Evolutionary conservation across 1,139 yeast species (phyloP).

Genomic region (Lizanozyma gosingica): DNA sequence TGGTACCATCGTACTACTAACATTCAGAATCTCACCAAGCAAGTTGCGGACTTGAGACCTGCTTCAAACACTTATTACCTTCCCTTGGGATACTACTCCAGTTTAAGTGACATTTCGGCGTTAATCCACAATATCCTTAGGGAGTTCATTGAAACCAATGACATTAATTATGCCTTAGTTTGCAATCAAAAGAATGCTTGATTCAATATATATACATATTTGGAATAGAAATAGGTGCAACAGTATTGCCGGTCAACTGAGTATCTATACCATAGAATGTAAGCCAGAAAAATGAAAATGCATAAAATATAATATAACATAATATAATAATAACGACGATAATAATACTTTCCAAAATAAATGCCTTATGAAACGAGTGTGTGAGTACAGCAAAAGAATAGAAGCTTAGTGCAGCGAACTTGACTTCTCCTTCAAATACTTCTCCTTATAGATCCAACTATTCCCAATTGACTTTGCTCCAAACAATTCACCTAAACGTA

Average conservation of each 20-base stretch:
- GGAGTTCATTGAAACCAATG: background rate
- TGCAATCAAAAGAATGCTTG: background rate
- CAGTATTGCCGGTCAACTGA: too few species aligned
- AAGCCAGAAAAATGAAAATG: too few species aligned
- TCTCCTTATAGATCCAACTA: conserved; percentile 71
- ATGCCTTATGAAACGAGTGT: too few species aligned
- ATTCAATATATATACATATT: too few species aligned
- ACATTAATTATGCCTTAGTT: background rate
- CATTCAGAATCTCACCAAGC: background rate
- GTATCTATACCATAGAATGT: too few species aligned
- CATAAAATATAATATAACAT: too few species aligned
- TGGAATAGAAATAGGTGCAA: too few species aligned
- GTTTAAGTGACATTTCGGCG: background rate
- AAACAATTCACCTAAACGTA: conserved; percentile 54
- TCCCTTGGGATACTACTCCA: background rate
- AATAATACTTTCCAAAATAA: too few species aligned
- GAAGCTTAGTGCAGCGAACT: too few species aligned
- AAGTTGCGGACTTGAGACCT: background rate
- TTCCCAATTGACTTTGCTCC: conserved; percentile 64
- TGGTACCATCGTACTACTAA: conserved; percentile 13
- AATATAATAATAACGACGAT: too few species aligned
- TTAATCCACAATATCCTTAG: background rate
- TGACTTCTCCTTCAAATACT: conserved; percentile 35
- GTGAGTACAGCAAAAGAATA: too few species aligned
- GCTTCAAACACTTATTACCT: background rate